These are phyloP conservation scores for Metarhizium anisopliae DNA, from an alignment of 2,329 filamentous ascomycete genomes.

Conservation along the genomic window DNA sequence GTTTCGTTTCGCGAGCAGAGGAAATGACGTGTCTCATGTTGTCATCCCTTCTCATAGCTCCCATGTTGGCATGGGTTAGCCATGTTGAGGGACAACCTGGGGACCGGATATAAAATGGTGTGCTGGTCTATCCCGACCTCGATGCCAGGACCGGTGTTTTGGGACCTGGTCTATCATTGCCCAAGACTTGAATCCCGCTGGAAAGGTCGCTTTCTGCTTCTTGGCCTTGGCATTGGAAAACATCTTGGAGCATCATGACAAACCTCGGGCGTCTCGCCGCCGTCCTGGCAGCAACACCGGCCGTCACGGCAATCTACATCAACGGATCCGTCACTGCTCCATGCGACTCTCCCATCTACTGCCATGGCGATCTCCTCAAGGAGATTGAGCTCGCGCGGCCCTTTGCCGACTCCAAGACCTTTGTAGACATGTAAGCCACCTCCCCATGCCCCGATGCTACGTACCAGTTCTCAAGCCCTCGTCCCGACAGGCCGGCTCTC, in stretches of 20 bases:
- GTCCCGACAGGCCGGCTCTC: slow-evolving; percentile 44
- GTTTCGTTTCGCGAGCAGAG: background rate
- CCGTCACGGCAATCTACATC: slow-evolving; percentile 40
- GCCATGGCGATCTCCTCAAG: slow-evolving; percentile 53
- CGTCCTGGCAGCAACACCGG: slow-evolving; percentile 18
- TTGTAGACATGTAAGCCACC: slow-evolving; percentile 53
- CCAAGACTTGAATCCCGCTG: background rate
- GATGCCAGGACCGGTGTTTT: too few species aligned
- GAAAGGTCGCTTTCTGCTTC: background rate
- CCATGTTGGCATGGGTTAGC: too few species aligned
- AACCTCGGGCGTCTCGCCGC: slow-evolving; percentile 15
- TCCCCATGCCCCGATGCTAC: background rate
- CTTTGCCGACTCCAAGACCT: slow-evolving; percentile 61
- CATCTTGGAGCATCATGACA: slow-evolving; percentile 13
- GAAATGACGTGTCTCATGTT: background rate
- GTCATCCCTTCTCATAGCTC: too few species aligned
- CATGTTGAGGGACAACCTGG: too few species aligned
- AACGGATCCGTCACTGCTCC: slow-evolving; percentile 54
- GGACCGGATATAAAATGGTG: background rate
- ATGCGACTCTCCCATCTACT: slow-evolving; percentile 61
- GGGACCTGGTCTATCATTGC: background rate
- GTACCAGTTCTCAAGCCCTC: too few species aligned
- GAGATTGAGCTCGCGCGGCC: slow-evolving; percentile 54
- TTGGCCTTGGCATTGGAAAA: background rate
- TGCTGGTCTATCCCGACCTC: background rate